phyloP scores from a whole-genome alignment of 2,329 filamentous ascomycete species.

The Penicillium brevicompactum region DNA sequence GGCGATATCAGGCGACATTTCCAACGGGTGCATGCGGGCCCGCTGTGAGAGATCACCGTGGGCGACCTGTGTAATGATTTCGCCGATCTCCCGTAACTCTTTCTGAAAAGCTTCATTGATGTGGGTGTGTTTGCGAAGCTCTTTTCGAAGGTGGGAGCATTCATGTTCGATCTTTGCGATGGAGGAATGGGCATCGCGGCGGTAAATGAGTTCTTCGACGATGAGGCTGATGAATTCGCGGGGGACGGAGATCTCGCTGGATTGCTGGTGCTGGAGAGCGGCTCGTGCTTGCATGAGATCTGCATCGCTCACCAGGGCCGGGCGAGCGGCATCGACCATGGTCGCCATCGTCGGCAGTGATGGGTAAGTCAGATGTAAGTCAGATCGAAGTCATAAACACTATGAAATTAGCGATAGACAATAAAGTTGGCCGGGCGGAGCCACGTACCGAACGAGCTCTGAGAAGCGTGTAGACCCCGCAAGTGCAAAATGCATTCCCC shows the following conservation, averaged over 20 bases:
- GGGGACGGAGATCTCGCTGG: conserved; percentile 22
- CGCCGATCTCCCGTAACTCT: conserved; percentile 29
- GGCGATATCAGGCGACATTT: conserved; percentile 28
- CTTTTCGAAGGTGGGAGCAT: conserved; percentile 23
- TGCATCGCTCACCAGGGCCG: conserved; percentile 22
- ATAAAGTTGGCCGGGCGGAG: background rate
- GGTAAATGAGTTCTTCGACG: conserved; percentile 26
- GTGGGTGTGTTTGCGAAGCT: conserved; percentile 28
- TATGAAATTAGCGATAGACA: background rate
- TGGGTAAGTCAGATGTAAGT: no score
- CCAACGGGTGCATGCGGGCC: conserved; percentile 25
- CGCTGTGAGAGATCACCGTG: conserved; percentile 26
- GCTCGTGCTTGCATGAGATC: conserved; percentile 27
- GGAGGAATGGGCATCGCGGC: conserved; percentile 23
- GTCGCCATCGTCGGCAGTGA: conserved; percentile 14
- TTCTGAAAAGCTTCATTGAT: conserved; percentile 33
- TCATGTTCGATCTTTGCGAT: conserved; percentile 25
- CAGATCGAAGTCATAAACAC: background rate
- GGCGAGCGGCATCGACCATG: conserved; percentile 17
- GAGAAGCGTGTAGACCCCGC: background rate
- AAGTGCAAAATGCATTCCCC: background rate
- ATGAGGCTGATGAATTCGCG: conserved; percentile 27
- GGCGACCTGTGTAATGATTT: conserved; percentile 31
- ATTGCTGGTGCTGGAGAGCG: conserved; percentile 25
- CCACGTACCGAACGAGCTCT: background rate